These are phyloP conservation scores for Fagopyrum tataricum DNA, from an alignment of 148 eudicot species.

Conservation along the genomic window DNA sequence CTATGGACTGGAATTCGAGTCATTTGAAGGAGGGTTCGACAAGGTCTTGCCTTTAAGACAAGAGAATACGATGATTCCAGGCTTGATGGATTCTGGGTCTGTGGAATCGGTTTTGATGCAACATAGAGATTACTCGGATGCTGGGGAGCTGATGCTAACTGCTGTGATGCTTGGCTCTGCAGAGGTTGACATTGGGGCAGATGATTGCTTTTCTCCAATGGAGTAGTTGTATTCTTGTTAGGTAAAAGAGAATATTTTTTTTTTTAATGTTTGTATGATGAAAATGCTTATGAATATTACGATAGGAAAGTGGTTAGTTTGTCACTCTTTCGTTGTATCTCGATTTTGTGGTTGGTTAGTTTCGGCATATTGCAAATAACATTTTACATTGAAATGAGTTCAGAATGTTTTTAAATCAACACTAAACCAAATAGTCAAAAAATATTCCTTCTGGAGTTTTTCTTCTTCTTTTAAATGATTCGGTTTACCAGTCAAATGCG, in stretches of 20 bases:
- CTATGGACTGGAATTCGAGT: conserved; percentile 62
- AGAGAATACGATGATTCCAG: conserved; percentile 31
- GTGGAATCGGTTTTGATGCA: conserved; percentile 85
- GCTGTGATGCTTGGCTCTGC: conserved; percentile 61
- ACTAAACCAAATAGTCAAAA: too few relatives aligned
- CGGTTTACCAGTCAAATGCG: too few relatives aligned
- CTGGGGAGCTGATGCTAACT: conserved; percentile 79
- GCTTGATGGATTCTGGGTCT: conserved; percentile 37
- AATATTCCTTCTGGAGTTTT: too few relatives aligned
- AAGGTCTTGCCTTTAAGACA: conserved; percentile 74
- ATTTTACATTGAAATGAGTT: too few relatives aligned
- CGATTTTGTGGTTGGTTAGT: too few relatives aligned
- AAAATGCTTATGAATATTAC: not conserved
- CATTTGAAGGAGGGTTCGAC: conserved; percentile 59
- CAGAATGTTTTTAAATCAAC: too few relatives aligned
- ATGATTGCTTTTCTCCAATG: conserved; percentile 51
- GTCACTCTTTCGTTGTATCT: too few relatives aligned
- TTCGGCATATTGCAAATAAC: too few relatives aligned
- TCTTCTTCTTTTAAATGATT: too few relatives aligned
- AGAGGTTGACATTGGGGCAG: conserved; percentile 21
- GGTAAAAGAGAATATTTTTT: too few relatives aligned
- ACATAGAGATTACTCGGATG: conserved; percentile 81
- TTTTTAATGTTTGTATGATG: not conserved
- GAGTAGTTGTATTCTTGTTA: conserved; percentile 19
- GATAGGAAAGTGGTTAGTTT: not conserved